Evolutionary conservation across 1,284 basidiomycete species (phyloP), one percentile per base, ranked within the genome.

Genomic region (Ustilago trichophora): DNA sequence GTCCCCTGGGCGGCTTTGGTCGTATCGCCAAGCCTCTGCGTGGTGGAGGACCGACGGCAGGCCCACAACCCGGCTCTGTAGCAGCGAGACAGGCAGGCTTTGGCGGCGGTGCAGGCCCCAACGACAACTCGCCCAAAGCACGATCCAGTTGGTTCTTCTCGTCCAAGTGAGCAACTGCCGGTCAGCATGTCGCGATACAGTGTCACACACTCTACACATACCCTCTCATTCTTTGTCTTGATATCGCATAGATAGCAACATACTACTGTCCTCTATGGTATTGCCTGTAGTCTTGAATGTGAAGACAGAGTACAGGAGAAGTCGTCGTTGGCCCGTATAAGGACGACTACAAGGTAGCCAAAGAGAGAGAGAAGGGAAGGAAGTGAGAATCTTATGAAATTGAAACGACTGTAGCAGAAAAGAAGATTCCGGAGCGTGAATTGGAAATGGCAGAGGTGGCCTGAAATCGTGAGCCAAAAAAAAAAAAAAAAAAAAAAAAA

Each of bases 1-100:
- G 89, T 11, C 86, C 89, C 52, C 85, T 93, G 75, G 90, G 49
- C n/a, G 60, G 85, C 81, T 94, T 94, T 84, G 92, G 92, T 38
- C 87, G 95, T 38, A 98, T 98, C 71, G 95, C 95, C 47, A 98
- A 98, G 84, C 95, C 95, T 12, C 84, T 98, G 62, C 87, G 95
- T 69, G 94, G 94, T 16, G 93, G 93, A 9, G 81, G 81, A 33
- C 73, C 62, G 11, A 73, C 71, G 1, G 62, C 59, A 15, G 72
- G 66, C 0, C 58, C 66, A 9, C 66, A 66, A 52, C 58, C 71
- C 1, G 59, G 62, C 7, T 58, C 67, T 11, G 56, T 58, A 5
- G 66, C 70, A 2, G 58, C 65, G n/a, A 41, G 53, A 24, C 67
- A 58, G 26, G 72, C 55, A 12, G 50, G 49, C 19, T 53, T 66